A percentile compares a stretch with the other conserved stretches of the same genome.
These are phyloP conservation scores for Sarcodon aspratus DNA, from an alignment of 768 basidiomycete genomes.

Conservation along the genomic window DNA sequence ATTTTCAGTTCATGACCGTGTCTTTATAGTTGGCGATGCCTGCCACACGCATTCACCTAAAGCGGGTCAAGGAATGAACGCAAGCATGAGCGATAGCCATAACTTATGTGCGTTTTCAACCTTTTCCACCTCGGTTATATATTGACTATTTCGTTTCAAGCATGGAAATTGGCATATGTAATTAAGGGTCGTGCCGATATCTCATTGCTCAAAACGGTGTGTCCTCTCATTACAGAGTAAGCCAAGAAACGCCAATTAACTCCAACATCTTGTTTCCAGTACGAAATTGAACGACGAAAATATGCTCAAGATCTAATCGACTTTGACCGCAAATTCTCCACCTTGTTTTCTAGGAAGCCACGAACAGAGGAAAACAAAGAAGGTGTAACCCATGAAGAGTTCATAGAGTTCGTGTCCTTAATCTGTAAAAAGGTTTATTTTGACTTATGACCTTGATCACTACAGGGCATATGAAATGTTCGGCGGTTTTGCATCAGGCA, in stretches of 20 bases:
- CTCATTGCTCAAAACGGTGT: slow-evolving; percentile 33
- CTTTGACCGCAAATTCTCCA: slow-evolving; percentile 48
- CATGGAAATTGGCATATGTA: slow-evolving; percentile 50
- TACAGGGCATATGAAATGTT: slow-evolving; percentile 38
- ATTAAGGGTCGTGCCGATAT: slow-evolving; percentile 34
- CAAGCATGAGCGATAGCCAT: slow-evolving; percentile 48
- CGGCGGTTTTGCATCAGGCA: slow-evolving; percentile 43
- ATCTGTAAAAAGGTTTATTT: too few species aligned
- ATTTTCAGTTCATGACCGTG: slow-evolving; percentile 47
- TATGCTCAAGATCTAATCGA: slow-evolving; percentile 64
- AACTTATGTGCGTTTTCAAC: slow-evolving; percentile 37
- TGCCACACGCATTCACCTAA: slow-evolving; percentile 63
- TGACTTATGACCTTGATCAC: neutral
- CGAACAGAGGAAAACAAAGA: slow-evolving; percentile 21
- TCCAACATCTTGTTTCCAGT: slow-evolving; percentile 24
- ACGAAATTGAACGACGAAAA: slow-evolving; percentile 55
- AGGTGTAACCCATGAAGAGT: slow-evolving; percentile 39
- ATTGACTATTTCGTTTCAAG: slow-evolving; percentile 14
- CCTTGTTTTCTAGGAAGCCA: slow-evolving; percentile 45
- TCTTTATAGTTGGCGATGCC: slow-evolving; percentile 72
- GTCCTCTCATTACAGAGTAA: slow-evolving; percentile 11
- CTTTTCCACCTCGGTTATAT: neutral
- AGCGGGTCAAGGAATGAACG: slow-evolving; percentile 68
- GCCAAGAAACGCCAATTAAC: neutral
- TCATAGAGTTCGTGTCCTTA: slow-evolving; percentile 24